Base-by-base conservation (phyloP, 2,329 filamentous ascomycete genomes). In the Dactylonectria macrodidyma region DNA sequence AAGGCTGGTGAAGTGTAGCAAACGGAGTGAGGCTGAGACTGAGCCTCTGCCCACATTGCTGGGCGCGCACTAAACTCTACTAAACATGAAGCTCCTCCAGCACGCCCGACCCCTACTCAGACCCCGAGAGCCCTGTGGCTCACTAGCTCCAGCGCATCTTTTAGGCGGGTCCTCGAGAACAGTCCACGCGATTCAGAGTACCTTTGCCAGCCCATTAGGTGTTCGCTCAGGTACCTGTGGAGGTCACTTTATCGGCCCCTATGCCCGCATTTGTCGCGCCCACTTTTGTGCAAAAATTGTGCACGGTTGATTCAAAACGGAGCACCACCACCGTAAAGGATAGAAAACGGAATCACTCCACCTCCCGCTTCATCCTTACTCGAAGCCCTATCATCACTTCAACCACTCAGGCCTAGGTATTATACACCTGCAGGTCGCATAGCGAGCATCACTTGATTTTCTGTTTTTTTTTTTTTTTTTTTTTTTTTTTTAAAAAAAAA, bases 21-120 rank as follows among this genome's bases (percentile, higher is more conserved):
- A 33, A 33, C 58, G 34, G 46, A 62, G 57, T 57, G 58, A 54
- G 51, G 51, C 63, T 66, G 63, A 66, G 51, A 41, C 41, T n/a
- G 16, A 44, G 14, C 41, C 26, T 6, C 38, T 7, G 14, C 38
- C 38, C 5, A 16, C 12, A 12, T n/a, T 5, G 14, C 11, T 38
- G 9, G 36, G 9, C 3, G 36, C 34, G 6, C 6, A 6, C 38
- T 14, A 14, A 3, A 44, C 38, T 44, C 38, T 14, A n/a, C 38
- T 44, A 14, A 44, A 14, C 12, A 7, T 8, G 38, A 44, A 16
- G 14, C 14, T 44, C 14, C 38, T 44, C 38, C 36, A 38, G 36
- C 36, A 10, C 36, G 12, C 36, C 38, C 8, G n/a, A 14, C 16
- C 41, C 41, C 41, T 44, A 44, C 26, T 7, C 7, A 30, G 26